Percentiles rank a stretch among this genome's conserved stretches.
Conservation (phyloP, 2,329 filamentous ascomycete species). For the Apiospora malaysiana region DNA sequence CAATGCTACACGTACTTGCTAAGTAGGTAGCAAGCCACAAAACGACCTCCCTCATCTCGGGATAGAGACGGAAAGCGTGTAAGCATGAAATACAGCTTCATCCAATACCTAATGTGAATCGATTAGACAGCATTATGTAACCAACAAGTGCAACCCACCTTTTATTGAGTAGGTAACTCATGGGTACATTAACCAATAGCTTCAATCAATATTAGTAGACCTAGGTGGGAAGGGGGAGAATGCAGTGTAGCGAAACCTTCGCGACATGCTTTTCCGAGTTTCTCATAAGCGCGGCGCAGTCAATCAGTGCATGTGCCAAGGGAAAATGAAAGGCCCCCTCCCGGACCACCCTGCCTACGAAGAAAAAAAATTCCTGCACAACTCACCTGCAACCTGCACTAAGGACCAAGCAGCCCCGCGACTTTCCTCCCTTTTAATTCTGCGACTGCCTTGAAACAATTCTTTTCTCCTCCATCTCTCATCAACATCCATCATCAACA, state of each 20-base stretch:
- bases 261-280: background rate
- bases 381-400: background rate
- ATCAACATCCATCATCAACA: conserved; percentile 3
- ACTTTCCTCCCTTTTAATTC: conserved; percentile 12
- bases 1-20: background rate
- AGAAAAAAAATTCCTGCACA: conserved; percentile 13
- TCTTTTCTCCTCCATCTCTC: background rate
- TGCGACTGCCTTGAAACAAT: conserved; percentile 15
- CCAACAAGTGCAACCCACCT: background rate
- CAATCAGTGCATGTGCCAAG: background rate
- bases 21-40: background rate
- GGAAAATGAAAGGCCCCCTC: conserved; percentile 4
- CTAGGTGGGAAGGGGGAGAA: background rate
- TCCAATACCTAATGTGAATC: background rate
- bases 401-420: conserved; percentile 3
- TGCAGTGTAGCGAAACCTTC: background rate
- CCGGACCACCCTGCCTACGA: background rate
- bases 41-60: background rate
- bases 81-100: background rate
- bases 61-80: background rate
- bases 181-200: background rate
- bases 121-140: background rate
- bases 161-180: background rate
- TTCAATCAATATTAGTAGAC: background rate
- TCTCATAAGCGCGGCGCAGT: background rate